These are phyloP conservation scores for Gaultheria prostrata DNA, from an alignment of 148 eudicot species.

Conservation along the genomic window DNA sequence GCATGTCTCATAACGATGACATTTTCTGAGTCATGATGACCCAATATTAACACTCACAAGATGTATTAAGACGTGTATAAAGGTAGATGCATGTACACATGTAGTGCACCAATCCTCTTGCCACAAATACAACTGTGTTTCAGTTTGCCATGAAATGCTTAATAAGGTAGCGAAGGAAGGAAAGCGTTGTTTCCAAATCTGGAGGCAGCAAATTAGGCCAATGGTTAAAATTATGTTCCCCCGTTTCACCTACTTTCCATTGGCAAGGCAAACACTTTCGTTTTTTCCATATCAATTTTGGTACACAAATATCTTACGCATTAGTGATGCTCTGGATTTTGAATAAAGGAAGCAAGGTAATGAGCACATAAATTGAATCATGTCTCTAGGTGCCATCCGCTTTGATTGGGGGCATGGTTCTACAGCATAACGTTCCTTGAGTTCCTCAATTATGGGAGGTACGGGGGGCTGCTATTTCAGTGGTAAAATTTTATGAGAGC, in stretches of 20 bases:
- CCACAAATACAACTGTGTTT: not conserved
- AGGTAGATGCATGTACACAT: not conserved
- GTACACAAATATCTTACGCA: no score
- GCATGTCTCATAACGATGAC: not conserved
- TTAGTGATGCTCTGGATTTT: no score
- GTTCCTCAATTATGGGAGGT: no score
- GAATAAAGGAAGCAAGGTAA: no score
- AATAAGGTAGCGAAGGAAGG: not conserved
- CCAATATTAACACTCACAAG: not conserved
- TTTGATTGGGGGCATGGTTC: no score
- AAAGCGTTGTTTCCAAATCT: not conserved
- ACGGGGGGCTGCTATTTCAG: no score
- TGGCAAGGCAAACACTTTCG: not conserved
- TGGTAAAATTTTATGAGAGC: no score
- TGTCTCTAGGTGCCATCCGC: no score
- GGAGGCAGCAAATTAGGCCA: not conserved
- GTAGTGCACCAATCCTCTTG: not conserved
- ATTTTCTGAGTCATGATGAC: not conserved
- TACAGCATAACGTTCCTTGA: no score
- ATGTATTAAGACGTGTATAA: not conserved
- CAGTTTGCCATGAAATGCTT: not conserved
- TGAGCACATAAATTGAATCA: no score
- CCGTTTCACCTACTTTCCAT: not conserved
- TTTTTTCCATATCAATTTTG: not conserved
- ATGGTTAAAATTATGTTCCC: not conserved